phyloP scores from a whole-genome alignment of 2,329 filamentous ascomycete species.

The Rhexocercosporidium sp. region DNA sequence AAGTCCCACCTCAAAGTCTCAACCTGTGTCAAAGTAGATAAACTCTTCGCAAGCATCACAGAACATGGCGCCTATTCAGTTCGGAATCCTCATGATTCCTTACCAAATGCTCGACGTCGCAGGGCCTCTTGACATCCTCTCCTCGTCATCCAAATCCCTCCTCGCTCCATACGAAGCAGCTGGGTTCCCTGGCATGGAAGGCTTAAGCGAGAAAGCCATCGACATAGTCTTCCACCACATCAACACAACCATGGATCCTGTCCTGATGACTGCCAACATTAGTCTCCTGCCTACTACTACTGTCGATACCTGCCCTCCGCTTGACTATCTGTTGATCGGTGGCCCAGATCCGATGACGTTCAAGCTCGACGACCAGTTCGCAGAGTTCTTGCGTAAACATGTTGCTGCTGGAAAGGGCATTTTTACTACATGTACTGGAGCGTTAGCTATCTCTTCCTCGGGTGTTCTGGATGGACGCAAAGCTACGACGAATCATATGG shows the following conservation, averaged over 20 bases:
- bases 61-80: slow-evolving; percentile 36
- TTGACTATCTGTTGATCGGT: slow-evolving; percentile 46
- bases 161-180: neutral
- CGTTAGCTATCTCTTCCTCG: slow-evolving; percentile 40
- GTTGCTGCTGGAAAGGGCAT: slow-evolving; percentile 44
- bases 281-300: slow-evolving; percentile 31
- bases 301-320: slow-evolving; percentile 43
- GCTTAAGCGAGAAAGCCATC: slow-evolving; percentile 26
- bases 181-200: slow-evolving; percentile 8
- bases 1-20: neutral
- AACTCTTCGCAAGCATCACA: neutral
- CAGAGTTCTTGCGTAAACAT: slow-evolving; percentile 44
- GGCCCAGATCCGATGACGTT: slow-evolving; percentile 41
- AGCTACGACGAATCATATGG: slow-evolving; percentile 50
- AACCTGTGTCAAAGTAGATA: neutral
- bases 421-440: slow-evolving; percentile 48
- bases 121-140: slow-evolving; percentile 37
- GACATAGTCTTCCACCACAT: slow-evolving; percentile 37
- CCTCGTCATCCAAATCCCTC: slow-evolving; percentile 23
- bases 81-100: slow-evolving; percentile 36
- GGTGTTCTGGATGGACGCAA: slow-evolving; percentile 49
- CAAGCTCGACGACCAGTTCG: slow-evolving; percentile 40
- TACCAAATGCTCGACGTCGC: slow-evolving; percentile 37
- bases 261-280: slow-evolving; percentile 16
- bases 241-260: slow-evolving; percentile 28